Evolutionary conservation across 768 basidiomycete species (phyloP).

Genomic region (Strobilomyces dryophilus): DNA sequence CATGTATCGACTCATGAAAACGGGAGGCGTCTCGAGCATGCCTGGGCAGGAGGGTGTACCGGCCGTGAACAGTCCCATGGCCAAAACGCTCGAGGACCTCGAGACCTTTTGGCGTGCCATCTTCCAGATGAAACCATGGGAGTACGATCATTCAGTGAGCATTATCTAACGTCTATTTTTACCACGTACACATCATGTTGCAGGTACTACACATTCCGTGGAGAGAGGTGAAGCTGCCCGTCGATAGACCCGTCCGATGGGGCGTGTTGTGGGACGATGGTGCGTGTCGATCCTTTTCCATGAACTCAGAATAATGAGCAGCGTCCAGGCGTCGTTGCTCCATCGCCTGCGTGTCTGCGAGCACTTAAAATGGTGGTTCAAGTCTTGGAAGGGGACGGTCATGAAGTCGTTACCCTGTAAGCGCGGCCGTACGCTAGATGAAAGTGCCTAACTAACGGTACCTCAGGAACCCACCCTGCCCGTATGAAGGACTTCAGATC

Average conservation of each 20-base stretch:
- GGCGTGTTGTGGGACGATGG: conserved; percentile 65
- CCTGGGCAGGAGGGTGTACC: conserved; percentile 57
- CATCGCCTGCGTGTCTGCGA: conserved; percentile 58
- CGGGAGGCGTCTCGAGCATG: conserved; percentile 44
- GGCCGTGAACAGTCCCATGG: conserved; percentile 55
- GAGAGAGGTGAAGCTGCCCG: conserved; percentile 36
- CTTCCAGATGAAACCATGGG: conserved; percentile 59
- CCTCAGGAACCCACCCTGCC: conserved; percentile 36
- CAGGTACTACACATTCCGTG: conserved; percentile 36
- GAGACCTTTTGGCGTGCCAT: conserved; percentile 64
- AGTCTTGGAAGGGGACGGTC: conserved; percentile 41
- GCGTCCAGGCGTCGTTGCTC: conserved; percentile 47
- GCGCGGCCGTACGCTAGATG: conserved; percentile 2
- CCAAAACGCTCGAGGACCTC: conserved; percentile 56
- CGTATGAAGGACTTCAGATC: conserved; percentile 48
- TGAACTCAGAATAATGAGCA: not conserved
- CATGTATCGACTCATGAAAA: conserved; percentile 51
- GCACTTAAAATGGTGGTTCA: conserved; percentile 47
- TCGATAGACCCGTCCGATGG: conserved; percentile 54
- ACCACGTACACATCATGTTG: not conserved
- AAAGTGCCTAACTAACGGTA: conserved; percentile 1
- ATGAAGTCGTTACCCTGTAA: conserved; percentile 52
- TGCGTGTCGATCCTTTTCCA: conserved; percentile 12
- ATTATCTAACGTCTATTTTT: not conserved
- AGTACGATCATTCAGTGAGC: conserved; percentile 52